A percentile compares a stretch with the other conserved stretches of the same genome.
Conservation (phyloP, 495 filamentous ascomycete genomes). For the Glonium stellatum region DNA sequence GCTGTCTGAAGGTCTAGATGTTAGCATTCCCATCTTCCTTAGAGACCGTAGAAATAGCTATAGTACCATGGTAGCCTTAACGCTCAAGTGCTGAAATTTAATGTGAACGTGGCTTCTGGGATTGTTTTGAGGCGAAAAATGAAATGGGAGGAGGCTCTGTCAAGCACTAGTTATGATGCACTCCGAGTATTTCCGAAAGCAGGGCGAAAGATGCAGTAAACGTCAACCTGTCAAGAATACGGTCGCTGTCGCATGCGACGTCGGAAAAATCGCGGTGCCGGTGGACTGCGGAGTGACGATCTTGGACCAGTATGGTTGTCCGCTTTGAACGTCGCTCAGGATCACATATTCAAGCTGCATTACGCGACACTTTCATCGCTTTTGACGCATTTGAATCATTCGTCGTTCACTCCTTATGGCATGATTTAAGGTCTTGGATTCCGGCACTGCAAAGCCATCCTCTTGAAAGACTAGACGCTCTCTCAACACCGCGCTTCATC, state of each 20-base stretch:
- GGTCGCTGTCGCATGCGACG: not conserved
- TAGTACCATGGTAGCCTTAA: not conserved
- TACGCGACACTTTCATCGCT: too few species aligned
- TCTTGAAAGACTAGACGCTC: too few species aligned
- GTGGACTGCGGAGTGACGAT: not conserved
- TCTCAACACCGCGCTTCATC: too few species aligned
- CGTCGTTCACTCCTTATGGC: too few species aligned
- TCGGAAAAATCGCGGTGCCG: not conserved
- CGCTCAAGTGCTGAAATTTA: not conserved
- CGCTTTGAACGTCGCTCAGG: too few species aligned
- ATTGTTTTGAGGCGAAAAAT: not conserved
- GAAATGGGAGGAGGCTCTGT: not conserved
- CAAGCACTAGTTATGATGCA: not conserved
- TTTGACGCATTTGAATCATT: too few species aligned
- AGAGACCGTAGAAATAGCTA: not conserved
- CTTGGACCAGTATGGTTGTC: not conserved
- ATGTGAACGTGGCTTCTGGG: not conserved
- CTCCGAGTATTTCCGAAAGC: not conserved
- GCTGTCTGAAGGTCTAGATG: conserved; percentile 56
- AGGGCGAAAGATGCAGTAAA: not conserved
- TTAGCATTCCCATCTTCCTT: not conserved
- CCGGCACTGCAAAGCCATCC: too few species aligned
- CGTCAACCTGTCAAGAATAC: not conserved
- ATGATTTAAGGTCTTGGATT: too few species aligned
- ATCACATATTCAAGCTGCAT: too few species aligned